Percentiles rank a stretch among this genome's conserved stretches.
Evolutionary conservation across 1,284 basidiomycete species (phyloP).

Genomic region (Boletus austroedulis): DNA sequence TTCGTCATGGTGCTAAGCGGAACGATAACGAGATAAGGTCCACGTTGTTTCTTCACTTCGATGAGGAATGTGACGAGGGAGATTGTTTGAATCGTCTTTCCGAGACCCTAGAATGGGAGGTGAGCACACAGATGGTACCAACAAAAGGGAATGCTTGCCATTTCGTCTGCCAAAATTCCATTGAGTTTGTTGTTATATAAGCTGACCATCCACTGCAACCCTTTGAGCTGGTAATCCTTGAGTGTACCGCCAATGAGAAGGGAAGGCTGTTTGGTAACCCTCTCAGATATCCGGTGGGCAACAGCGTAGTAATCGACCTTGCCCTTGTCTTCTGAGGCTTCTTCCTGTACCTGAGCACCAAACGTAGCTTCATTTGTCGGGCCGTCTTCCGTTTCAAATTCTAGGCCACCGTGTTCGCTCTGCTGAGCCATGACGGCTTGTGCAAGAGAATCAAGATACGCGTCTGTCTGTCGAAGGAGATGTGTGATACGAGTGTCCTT

Average conservation of each 20-base stretch:
- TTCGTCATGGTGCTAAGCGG: conserved; percentile 98
- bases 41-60: conserved; percentile 86
- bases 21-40: conserved; percentile 97
- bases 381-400: conserved; percentile 61
- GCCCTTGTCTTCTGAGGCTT: conserved; percentile 59
- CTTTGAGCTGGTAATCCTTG: conserved; percentile 93
- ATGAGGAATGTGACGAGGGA: conserved; percentile 96
- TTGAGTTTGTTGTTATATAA: conserved; percentile 98
- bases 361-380: conserved; percentile 87
- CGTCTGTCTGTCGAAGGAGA: conserved; percentile 90
- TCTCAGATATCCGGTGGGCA: conserved; percentile 92
- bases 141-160: conserved; percentile 55
- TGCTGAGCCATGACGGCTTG: conserved; percentile 95
- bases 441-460: conserved; percentile 92
- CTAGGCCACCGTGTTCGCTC: conserved; percentile 63
- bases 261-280: conserved; percentile 76
- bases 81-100: conserved; percentile 95
- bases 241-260: conserved; percentile 83
- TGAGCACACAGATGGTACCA: conserved; percentile 11
- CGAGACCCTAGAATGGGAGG: conserved; percentile 72
- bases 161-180: conserved; percentile 97
- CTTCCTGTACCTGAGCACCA: conserved; percentile 69
- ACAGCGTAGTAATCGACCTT: conserved; percentile 98
- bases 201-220: conserved; percentile 97
- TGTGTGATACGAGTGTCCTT: conserved; percentile 99